Conservation (phyloP, 2,329 filamentous ascomycete species). For the Beauveria rudraprayagi region DNA sequence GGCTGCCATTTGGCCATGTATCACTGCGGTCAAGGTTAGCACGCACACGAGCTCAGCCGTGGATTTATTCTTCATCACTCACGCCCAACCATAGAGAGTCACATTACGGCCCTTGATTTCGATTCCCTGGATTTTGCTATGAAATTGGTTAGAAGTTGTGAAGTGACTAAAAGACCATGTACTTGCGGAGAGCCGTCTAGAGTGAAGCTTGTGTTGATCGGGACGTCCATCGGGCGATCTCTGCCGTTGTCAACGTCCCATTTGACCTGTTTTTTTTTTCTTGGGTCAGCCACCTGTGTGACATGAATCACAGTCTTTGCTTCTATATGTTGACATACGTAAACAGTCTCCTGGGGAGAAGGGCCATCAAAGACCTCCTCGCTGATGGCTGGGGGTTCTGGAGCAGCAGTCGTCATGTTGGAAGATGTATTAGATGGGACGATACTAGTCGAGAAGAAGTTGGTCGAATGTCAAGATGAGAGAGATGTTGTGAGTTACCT, state of each 20-base stretch:
- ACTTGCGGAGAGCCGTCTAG: neutral
- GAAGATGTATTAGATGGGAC: conserved; percentile 23
- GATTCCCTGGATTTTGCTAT: neutral
- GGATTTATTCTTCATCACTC: neutral
- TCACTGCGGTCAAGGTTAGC: neutral
- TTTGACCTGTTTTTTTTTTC: neutral
- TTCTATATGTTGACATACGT: neutral
- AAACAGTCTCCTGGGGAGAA: neutral
- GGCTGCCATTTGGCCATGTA: neutral
- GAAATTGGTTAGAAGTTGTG: neutral
- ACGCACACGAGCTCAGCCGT: neutral
- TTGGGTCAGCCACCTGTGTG: neutral
- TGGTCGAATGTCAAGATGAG: too few relatives aligned
- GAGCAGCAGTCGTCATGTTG: neutral
- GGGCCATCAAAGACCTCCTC: neutral
- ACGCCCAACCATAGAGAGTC: neutral
- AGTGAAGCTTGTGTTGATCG: neutral
- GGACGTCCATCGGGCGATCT: neutral
- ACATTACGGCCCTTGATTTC: neutral
- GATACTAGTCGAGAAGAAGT: too few relatives aligned
- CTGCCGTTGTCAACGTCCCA: neutral
- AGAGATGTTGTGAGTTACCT: too few relatives aligned
- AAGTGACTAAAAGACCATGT: neutral
- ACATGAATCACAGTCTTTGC: too few relatives aligned
- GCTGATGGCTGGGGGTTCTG: neutral